Evolutionary conservation across 140 eudicot species (phyloP).

Genomic region (Oenanthe javanica): DNA sequence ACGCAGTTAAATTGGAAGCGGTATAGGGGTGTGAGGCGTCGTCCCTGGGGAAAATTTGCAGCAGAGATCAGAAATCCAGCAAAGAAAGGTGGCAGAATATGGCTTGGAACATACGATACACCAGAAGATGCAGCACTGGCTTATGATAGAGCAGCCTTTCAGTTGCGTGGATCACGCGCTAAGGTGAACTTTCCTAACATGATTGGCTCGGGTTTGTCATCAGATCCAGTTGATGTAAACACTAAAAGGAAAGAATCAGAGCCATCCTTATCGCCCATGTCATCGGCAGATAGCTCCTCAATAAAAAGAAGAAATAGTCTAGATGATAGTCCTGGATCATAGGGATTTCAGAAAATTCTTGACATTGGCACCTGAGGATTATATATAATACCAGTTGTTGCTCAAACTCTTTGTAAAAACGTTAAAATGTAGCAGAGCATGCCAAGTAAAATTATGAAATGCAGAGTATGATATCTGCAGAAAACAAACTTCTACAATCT

Average conservation of each 20-base stretch:
- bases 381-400: background rate
- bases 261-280: background rate
- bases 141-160: constrained; percentile 13
- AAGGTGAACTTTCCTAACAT: constrained; percentile 14
- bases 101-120: constrained; percentile 15
- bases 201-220: background rate
- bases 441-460: background rate
- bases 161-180: constrained; percentile 12
- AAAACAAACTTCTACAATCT: background rate
- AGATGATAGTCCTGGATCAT: background rate
- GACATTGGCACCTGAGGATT: background rate
- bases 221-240: background rate
- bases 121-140: constrained; percentile 19
- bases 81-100: constrained; percentile 12
- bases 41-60: constrained; percentile 20
- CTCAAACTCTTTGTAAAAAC: background rate
- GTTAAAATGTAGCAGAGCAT: background rate
- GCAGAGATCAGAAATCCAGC: constrained; percentile 20
- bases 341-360: background rate
- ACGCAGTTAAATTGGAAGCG: constrained; percentile 4
- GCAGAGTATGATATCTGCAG: background rate
- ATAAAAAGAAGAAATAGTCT: background rate
- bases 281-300: background rate
- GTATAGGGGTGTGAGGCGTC: constrained; percentile 18
- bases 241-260: background rate